Base-by-base conservation (phyloP, 139 green algal species). In the Tetradesmus lagerheimii region DNA sequence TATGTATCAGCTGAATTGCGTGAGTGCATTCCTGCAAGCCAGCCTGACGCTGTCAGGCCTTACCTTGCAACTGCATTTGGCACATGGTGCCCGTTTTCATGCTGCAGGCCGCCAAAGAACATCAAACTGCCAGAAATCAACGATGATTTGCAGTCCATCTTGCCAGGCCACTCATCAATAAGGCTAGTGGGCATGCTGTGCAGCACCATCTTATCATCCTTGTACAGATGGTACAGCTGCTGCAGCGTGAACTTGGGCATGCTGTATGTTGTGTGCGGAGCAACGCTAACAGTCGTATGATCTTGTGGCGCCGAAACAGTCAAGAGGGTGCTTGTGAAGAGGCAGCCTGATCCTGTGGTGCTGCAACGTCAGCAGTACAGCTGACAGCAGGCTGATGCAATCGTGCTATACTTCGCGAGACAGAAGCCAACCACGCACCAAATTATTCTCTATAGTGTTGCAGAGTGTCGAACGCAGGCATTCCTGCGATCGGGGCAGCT, bases 191-290 rank as follows among this genome's bases (percentile, higher is more conserved):
- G 84, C 66, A 89, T 82, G n/a, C 45, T 89, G 41, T 89, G 84
- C 25, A 71, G 45, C 20, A 89, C 66, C 9, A 89, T 57, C 38
- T 38, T 77, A 67, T 89, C 84, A 0, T 37, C 25, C n/a, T 57
- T 64, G 38, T 83, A 89, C 39, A 89, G 84, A 38, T 83, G 41
- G 37, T 53, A 87, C 82, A 87, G 82, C 82, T 87, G 53, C 37
- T 45, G 35, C 29, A 78, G 35, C 35, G 31, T 78, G 35, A 37
- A 62, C n/a, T 74, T 74, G 29, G 31, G 50, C 45, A 37, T 79
- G 71, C n/a, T 38, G 71, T 11, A 16, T 62, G 47, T 20, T 18
- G 47, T n/a, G n/a, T n/a, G n/a, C n/a, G n/a, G n/a, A n/a, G n/a
- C n/a, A n/a, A n/a, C n/a, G 64, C 64, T 75, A 35, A 11, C 64